Evolutionary conservation across 768 basidiomycete species (phyloP).

Genomic region (Podaxis sp.): DNA sequence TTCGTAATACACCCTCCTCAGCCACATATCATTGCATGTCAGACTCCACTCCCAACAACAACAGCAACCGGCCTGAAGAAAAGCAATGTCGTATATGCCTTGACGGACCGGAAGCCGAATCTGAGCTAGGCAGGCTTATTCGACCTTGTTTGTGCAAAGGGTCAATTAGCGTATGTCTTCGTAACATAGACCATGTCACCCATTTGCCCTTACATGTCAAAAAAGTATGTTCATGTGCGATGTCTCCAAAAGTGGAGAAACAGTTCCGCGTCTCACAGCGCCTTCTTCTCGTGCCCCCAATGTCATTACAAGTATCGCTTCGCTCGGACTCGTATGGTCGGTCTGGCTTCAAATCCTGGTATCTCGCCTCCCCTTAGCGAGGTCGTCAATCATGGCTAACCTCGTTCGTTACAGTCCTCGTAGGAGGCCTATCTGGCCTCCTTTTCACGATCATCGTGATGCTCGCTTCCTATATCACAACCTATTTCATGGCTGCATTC

Average conservation of each 20-base stretch:
- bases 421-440: slow-evolving; percentile 59
- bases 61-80: slow-evolving; percentile 31
- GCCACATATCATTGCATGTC: slow-evolving; percentile 8
- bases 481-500: slow-evolving; percentile 61
- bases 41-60: slow-evolving; percentile 1
- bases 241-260: slow-evolving; percentile 79
- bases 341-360: slow-evolving; percentile 80
- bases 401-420: slow-evolving; percentile 47
- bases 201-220: not conserved
- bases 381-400: slow-evolving; percentile 10
- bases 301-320: slow-evolving; percentile 80
- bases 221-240: slow-evolving; percentile 75
- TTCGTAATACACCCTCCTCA: slow-evolving; percentile 10
- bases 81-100: slow-evolving; percentile 87
- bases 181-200: slow-evolving; percentile 4
- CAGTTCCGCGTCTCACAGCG: slow-evolving; percentile 55
- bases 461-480: slow-evolving; percentile 68
- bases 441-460: slow-evolving; percentile 68
- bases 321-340: slow-evolving; percentile 65
- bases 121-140: slow-evolving; percentile 71
- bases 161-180: slow-evolving; percentile 57
- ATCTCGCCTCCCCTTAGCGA: slow-evolving; percentile 21
- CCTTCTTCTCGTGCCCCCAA: slow-evolving; percentile 81
- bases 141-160: slow-evolving; percentile 81
- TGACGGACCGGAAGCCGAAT: slow-evolving; percentile 61